Base-by-base conservation (phyloP, 148 eudicot genomes). In the Rhododendron molle region DNA sequence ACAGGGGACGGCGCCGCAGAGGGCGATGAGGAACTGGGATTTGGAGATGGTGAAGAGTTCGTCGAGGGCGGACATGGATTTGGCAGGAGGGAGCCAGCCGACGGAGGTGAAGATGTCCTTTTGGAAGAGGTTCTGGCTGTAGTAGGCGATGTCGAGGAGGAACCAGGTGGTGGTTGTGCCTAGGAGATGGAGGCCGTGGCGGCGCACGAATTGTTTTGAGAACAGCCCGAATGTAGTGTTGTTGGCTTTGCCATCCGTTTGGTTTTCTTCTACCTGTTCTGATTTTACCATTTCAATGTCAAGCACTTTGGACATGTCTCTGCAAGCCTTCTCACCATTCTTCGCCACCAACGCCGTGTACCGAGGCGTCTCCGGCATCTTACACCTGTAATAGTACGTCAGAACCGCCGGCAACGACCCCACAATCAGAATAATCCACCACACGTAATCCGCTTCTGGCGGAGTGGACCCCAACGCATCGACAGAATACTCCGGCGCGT, bases 141-240 rank as follows among this genome's bases (percentile, higher is more conserved):
- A 76, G 47, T 76, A 76, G 7, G 79, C 79, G 40, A 76, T 76
- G 79, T 76, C 79, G 14, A 82, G 84, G 52, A 82, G 44, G 84
- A 65, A 82, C 84, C 84, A 82, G 4, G 69, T 28, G 32, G 32
- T 82, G 23, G 54, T 62, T 18, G 84, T 82, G 21, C 84, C 84
- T 2, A 82, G 34, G 36, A 82, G 67, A n/a, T 82, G 84, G 18
- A 62, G 38, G n/a, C 84, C 84, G 30, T 82, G 84, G 7, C 76
- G 44, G 4, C 34, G 50, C 3, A 60, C 2, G 67, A 82, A 82
- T 10, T 82, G 32, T 23, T 32, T 62, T 23, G 84, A 60, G 30
- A 82, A 60, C 67, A 82, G 47, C 52, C 84, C 52, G 49, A 36
- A 82, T 20, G 30, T n/a, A n/a, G n/a, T 16, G 23, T 46, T 56